phyloP scores from a whole-genome alignment of 345 rosid genomes.

The Brassica rapa region DNA sequence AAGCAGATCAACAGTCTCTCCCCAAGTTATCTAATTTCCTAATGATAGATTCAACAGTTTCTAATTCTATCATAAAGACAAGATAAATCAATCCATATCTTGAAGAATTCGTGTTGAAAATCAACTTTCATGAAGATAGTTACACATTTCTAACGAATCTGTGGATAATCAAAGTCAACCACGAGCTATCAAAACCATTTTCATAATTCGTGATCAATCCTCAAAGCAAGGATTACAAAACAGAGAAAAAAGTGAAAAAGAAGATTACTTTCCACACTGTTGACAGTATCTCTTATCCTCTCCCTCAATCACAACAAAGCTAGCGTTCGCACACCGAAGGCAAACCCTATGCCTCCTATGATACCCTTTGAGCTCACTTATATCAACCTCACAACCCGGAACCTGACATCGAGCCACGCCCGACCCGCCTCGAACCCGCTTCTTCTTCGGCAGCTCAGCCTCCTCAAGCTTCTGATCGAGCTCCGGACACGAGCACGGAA shows the following conservation, averaged over 20 bases:
- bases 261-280: constrained; percentile 93
- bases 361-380: constrained; percentile 89
- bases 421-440: constrained; percentile 47
- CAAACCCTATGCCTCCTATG: constrained; percentile 90
- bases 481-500: constrained; percentile 96
- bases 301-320: constrained; percentile 61
- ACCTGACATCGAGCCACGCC: constrained; percentile 70
- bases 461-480: constrained; percentile 63
- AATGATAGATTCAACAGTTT: constrained; percentile 9
- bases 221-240: constrained; percentile 12
- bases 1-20: constrained; percentile 5
- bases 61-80: background rate
- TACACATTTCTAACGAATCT: background rate
- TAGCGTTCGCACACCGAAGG: constrained; percentile 74
- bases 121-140: background rate
- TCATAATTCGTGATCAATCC: background rate
- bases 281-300: constrained; percentile 90
- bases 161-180: constrained; percentile 19
- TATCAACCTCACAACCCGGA: constrained; percentile 77
- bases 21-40: constrained; percentile 9
- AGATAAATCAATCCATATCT: constrained; percentile 1
- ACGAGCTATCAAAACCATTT: constrained; percentile 15
- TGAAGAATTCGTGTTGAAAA: background rate
- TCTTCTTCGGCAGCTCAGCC: constrained; percentile 69
- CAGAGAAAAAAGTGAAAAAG: background rate